phyloP scores from a whole-genome alignment of 352 stramenopile genomes.

The Blastocystis sp. region DNA sequence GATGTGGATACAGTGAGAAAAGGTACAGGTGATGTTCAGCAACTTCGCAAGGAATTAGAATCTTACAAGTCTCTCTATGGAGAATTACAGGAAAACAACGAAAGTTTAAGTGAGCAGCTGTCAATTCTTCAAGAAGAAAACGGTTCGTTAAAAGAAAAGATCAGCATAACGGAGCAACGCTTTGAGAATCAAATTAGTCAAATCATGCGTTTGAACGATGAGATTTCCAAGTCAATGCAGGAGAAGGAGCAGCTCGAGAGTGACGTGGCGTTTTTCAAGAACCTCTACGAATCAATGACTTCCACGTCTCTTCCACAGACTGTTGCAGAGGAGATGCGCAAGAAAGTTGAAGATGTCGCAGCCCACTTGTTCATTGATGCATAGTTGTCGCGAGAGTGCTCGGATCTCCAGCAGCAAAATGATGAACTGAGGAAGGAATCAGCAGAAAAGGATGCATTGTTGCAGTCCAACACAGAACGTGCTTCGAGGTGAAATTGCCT shows the following conservation, averaged over 20 bases:
- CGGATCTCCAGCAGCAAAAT: not conserved
- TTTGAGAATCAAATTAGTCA: not conserved
- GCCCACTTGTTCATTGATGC: not conserved
- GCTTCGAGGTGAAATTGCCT: not conserved
- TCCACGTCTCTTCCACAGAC: not conserved
- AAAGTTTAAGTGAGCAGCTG: not conserved
- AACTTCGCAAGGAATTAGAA: not conserved
- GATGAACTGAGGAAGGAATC: not conserved
- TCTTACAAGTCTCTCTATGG: not conserved
- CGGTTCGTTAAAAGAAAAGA: not conserved
- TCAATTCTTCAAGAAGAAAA: not conserved
- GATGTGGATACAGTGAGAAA: not conserved
- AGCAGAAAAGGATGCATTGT: not conserved
- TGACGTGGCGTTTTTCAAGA: not conserved
- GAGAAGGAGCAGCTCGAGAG: constrained; percentile 14
- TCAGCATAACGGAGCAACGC: not conserved
- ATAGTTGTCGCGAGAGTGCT: not conserved
- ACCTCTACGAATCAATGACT: not conserved
- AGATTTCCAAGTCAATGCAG: constrained; percentile 4
- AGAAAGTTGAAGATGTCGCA: constrained; percentile 7
- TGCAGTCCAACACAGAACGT: not conserved
- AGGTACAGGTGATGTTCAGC: not conserved
- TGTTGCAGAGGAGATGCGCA: not conserved
- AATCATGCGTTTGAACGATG: constrained; percentile 21
- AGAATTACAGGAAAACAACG: not conserved